These are phyloP conservation scores for Ophiocordyceps unilateralis DNA, from an alignment of 2,329 filamentous ascomycete species.

Conservation along the genomic window DNA sequence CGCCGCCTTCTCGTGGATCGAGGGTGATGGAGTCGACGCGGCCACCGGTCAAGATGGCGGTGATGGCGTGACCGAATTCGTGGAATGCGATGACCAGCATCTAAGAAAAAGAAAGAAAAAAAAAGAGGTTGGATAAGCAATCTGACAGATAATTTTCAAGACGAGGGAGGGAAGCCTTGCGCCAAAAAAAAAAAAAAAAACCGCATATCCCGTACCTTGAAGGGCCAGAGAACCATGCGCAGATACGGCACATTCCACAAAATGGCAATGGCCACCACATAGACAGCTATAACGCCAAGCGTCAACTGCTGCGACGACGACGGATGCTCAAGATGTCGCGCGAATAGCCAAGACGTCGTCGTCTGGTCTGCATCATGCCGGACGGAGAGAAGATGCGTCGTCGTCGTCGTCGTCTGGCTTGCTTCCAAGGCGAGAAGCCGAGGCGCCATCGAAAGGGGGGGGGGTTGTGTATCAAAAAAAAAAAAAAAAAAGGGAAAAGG, in stretches of 20 bases:
- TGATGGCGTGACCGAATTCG: conserved; percentile 62
- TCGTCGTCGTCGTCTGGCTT: too few species aligned
- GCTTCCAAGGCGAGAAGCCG: too few species aligned
- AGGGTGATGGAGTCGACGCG: conserved; percentile 57
- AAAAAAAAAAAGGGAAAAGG: too few species aligned
- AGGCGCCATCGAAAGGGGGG: too few species aligned
- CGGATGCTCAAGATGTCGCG: too few species aligned
- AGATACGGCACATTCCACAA: conserved; percentile 68
- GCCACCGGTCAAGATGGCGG: conserved; percentile 55
- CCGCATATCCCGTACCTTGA: conserved; percentile 61
- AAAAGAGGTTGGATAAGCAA: too few species aligned
- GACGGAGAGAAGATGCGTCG: not conserved
- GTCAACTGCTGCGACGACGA: conserved; percentile 56
- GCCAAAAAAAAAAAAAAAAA: too few species aligned
- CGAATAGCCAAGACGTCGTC: too few species aligned
- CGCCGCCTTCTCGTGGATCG: conserved; percentile 63
- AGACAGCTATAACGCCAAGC: conserved; percentile 52
- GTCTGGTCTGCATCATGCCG: not conserved
- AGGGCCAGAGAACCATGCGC: conserved; percentile 60
- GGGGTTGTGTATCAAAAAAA: too few species aligned
- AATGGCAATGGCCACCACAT: conserved; percentile 56
- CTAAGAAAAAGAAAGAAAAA: too few species aligned
- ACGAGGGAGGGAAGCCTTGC: too few species aligned
- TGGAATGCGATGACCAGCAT: conserved; percentile 77
- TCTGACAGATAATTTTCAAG: too few species aligned